Conservation (phyloP, 768 basidiomycete species). For the Phlebiopsis flavidoalba region DNA sequence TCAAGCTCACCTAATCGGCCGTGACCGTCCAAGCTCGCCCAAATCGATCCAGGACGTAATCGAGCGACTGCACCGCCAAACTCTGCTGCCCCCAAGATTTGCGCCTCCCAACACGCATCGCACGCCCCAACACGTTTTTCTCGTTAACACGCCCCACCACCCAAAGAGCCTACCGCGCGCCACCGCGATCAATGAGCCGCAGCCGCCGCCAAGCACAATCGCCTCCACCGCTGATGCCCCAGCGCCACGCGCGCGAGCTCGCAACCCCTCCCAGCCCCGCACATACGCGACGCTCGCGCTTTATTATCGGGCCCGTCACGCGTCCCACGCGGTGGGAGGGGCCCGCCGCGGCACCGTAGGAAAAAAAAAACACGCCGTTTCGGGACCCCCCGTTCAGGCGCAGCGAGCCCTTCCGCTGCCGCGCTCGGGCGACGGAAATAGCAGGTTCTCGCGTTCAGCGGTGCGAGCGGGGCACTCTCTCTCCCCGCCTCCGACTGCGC, state of each 20-base stretch:
- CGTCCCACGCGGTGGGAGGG: constrained; percentile 1
- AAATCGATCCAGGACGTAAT: background rate
- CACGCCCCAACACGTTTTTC: too few species aligned
- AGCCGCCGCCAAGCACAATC: background rate
- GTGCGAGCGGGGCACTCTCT: constrained; percentile 14
- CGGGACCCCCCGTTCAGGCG: background rate
- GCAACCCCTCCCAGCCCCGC: background rate
- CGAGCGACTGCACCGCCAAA: too few species aligned
- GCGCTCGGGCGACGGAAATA: constrained; percentile 12
- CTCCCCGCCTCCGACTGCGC: too few species aligned
- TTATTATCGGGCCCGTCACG: constrained; percentile 1
- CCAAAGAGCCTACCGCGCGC: too few species aligned
- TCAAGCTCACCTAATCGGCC: background rate
- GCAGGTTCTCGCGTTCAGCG: constrained; percentile 17
- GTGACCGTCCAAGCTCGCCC: background rate
- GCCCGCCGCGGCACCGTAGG: constrained; percentile 5
- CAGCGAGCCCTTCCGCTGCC: background rate
- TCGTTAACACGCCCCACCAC: too few species aligned
- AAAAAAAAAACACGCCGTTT: constrained; percentile 11
- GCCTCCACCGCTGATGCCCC: too few species aligned
- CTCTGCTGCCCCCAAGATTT: too few species aligned
- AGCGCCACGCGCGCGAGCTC: background rate
- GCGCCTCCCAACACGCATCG: too few species aligned
- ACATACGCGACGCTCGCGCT: constrained; percentile 2
- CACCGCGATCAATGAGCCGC: background rate